Base-by-base conservation (phyloP, 345 rosid species). In the Atalantia buxifolia region DNA sequence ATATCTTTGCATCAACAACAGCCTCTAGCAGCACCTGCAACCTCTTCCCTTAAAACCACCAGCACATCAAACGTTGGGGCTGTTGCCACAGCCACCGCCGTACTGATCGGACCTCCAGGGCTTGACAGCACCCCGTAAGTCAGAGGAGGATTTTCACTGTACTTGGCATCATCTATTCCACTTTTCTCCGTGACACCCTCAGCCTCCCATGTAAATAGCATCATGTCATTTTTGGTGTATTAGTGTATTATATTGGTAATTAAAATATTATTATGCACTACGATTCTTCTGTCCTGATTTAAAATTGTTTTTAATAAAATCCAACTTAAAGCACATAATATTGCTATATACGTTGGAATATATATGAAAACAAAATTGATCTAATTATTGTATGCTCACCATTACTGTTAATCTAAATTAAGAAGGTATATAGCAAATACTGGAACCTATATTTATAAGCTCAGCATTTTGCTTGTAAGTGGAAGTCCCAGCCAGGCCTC, bases 401-500 rank as follows among this genome's bases (percentile, higher is more conserved):
- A 38, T 38, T 38, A 9, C 12, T 38, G 42, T 38, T 38, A 8
- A 38, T 38, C 42, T 13, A 48, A 48, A 48, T 48, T 48, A 48
- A 10, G 18, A 48, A 13, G 14, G 0, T 2, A 48, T 2, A 12
- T 38, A 38, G 9, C 9, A 12, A 45, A 18, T 45, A 45, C 16
- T 2, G 13, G 6, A 45, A 7, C 40, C 40, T 38, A 38, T 38
- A 38, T 38, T 7, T 1, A 8, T 38, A 30, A 30, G 31, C 76
- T 69, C 70, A 82, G 78, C 76, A 38, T 75, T 59, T 9, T 65
- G 69, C 18, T 27, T 71, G 59, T 33, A 19, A 30, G 60, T 31
- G 24, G 78, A 31, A 4, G 79, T 77, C 78, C 74, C 77, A 45
- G 79, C 74, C 31, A 81, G 72, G 74, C 81, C 78, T 60, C 81